Evolutionary conservation across 768 basidiomycete species (phyloP), one percentile per base, ranked within the genome.

Genomic region (Boletus insuetus): DNA sequence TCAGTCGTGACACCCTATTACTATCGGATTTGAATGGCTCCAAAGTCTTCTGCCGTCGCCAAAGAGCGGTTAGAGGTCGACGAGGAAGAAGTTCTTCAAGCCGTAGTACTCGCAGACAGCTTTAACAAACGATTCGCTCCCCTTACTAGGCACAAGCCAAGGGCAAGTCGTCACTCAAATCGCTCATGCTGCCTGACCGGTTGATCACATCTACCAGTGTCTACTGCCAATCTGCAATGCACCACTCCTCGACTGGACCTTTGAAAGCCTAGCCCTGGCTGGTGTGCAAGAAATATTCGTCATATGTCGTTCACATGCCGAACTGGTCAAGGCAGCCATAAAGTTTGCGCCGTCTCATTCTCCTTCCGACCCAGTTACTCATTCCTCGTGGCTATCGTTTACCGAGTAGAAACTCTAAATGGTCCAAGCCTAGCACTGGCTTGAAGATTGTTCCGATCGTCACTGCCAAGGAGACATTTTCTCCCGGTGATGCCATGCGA

Each of bases 281-380:
- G 94, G 94, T 51, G 94, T 99, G 35, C 91, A 95, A 69, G 92
- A 98, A 73, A 90, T 97, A 55, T 96, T 97, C 69, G 89, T 99
- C 44, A 85, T 98, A 63, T 95, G 94, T 69, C 84, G 91, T 56
- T 95, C 93, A 47, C 91, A 96, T 71, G 84, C 92, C 10, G 86
- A 89, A 48, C 86, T 88, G 63, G 86, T 98, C 64, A 89, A 92
- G 68, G 78, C 81, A 14, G 91, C 87, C 53, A 91, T 98, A 65
- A 82, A 79, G 96, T 96, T 62, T 68, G 85, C 37, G 31, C 42
- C 39, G 52, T 51, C 59, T 48, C 55, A 35, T 42, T 58, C 42
- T 55, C 35, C 45, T 35, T 62, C 32, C 63, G 37, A 49, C 42
- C 35, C 46, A 32, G 47, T 55, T 43, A 48, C 60, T 57, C 43